These are phyloP conservation scores for Paecilomyces variotii DNA, from an alignment of 2,329 filamentous ascomycete species.

Conservation along the genomic window DNA sequence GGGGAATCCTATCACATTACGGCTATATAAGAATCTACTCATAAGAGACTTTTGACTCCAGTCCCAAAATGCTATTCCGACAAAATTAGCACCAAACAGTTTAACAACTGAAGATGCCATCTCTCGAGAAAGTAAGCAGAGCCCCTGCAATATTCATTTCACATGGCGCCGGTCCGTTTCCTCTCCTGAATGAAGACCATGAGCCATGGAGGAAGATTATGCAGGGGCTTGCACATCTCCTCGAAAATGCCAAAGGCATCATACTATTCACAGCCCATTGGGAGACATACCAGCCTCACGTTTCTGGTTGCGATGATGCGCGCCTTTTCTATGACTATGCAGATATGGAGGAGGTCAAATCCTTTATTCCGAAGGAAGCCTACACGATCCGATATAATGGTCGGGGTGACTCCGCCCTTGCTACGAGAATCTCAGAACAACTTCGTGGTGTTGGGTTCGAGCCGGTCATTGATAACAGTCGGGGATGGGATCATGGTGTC, in stretches of 20 bases:
- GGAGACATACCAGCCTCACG: conserved; percentile 4
- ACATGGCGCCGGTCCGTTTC: neutral
- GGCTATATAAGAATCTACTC: neutral
- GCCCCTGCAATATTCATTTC: neutral
- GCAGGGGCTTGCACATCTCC: neutral
- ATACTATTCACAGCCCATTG: conserved; percentile 8
- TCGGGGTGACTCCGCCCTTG: conserved; percentile 2
- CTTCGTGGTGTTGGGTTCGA: conserved; percentile 5
- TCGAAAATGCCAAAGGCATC: conserved; percentile 3
- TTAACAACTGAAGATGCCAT: neutral
- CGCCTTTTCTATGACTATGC: conserved; percentile 8
- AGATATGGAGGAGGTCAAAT: neutral
- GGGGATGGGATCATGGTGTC: conserved; percentile 8
- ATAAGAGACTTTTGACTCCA: neutral
- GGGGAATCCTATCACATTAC: neutral
- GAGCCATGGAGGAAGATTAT: neutral
- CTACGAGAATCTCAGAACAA: conserved; percentile 2
- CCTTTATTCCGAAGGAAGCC: conserved; percentile 4
- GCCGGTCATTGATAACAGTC: conserved; percentile 1
- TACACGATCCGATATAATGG: conserved; percentile 7
- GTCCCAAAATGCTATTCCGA: neutral
- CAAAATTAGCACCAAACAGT: neutral
- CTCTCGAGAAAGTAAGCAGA: neutral
- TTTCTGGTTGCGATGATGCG: conserved; percentile 4
- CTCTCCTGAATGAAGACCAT: neutral